These are phyloP conservation scores for Taiwanofungus camphoratus DNA, from an alignment of 1,284 basidiomycete species.

Conservation along the genomic window DNA sequence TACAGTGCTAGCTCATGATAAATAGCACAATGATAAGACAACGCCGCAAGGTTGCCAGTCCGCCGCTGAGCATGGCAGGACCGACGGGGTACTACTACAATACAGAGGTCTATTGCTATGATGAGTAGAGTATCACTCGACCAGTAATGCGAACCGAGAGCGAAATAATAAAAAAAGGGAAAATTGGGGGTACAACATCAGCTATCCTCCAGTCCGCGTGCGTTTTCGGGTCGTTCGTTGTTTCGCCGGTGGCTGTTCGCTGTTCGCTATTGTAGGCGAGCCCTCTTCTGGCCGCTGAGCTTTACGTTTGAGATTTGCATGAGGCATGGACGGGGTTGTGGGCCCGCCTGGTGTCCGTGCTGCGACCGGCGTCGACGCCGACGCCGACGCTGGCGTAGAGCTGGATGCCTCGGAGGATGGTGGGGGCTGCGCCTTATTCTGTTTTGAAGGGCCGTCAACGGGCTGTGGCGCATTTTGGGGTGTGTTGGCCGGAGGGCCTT, in stretches of 20 bases:
- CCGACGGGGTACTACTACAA: slow-evolving; percentile 22
- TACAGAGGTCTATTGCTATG: slow-evolving; percentile 47
- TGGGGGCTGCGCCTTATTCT: slow-evolving; percentile 44
- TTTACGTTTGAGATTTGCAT: slow-evolving; percentile 62
- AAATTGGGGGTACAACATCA: slow-evolving; percentile 17
- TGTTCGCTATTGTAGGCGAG: slow-evolving; percentile 44
- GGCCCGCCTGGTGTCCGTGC: slow-evolving; percentile 30
- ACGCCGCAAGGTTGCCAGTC: slow-evolving; percentile 20
- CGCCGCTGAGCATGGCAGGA: slow-evolving; percentile 5
- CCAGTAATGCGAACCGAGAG: slow-evolving; percentile 26
- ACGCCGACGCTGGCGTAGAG: slow-evolving; percentile 34
- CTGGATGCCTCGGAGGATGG: slow-evolving; percentile 10
- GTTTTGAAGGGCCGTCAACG: slow-evolving; percentile 45
- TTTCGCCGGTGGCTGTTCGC: slow-evolving; percentile 36
- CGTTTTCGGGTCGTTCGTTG: slow-evolving; percentile 51
- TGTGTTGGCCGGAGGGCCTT: slow-evolving; percentile 28
- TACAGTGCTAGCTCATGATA: slow-evolving; percentile 30
- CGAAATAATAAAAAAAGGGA: slow-evolving; percentile 26
- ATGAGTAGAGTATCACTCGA: slow-evolving; percentile 29
- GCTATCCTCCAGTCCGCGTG: slow-evolving; percentile 39
- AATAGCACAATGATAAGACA: slow-evolving; percentile 28
- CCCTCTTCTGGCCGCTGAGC: slow-evolving; percentile 39
- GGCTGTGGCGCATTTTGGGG: slow-evolving; percentile 41
- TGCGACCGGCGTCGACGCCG: slow-evolving; percentile 25
- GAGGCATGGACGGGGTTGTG: slow-evolving; percentile 43